These are phyloP conservation scores for Gracilaria caudata DNA, from an alignment of 23 red algal genomes.

Conservation along the genomic window DNA sequence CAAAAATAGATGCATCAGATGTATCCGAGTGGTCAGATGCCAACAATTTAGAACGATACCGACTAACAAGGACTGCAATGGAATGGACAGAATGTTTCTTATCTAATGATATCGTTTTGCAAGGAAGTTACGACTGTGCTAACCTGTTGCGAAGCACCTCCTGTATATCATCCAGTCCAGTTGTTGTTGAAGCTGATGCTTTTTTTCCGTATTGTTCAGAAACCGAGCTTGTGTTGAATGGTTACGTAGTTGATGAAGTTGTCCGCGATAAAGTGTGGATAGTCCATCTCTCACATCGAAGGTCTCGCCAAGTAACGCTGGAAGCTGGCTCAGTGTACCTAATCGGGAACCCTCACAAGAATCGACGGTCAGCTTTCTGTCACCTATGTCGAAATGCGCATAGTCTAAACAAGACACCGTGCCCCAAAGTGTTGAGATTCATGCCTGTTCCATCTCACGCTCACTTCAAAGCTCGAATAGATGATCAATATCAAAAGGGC, in stretches of 20 bases:
- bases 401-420: neutral
- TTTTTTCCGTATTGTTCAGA: constrained; percentile 16
- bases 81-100: neutral
- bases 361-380: neutral
- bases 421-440: neutral
- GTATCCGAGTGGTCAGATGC: neutral
- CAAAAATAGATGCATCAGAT: neutral
- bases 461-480: neutral
- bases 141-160: neutral
- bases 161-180: neutral
- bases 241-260: constrained; percentile 5
- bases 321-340: neutral
- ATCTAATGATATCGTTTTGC: neutral
- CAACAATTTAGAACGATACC: neutral
- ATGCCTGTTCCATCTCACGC: neutral
- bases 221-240: neutral
- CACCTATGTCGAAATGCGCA: neutral
- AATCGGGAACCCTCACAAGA: neutral
- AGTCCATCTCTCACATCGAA: constrained; percentile 1
- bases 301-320: neutral
- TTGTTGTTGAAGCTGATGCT: neutral
- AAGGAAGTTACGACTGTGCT: constrained; percentile 7
- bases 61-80: neutral
- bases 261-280: neutral
- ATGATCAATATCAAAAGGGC: neutral